Evolutionary conservation across 83 land plant species (phyloP).

Genomic region (Thuja plicata): DNA sequence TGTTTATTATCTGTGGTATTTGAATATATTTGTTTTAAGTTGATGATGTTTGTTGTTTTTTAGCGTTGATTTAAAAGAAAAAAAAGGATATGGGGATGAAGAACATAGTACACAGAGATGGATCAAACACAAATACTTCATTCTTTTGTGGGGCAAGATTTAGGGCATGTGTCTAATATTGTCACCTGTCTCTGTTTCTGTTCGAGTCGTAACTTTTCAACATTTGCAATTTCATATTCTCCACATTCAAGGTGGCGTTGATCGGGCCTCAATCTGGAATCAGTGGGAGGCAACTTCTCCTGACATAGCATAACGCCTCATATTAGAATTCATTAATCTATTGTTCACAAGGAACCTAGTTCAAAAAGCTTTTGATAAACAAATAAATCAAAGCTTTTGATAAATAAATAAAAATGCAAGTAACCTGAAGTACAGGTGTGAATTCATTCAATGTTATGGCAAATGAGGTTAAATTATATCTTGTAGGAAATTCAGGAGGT

Average conservation of each 20-base stretch:
- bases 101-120: neutral
- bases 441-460: constrained; percentile 66
- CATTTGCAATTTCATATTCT: constrained; percentile 65
- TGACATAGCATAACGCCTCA: neutral
- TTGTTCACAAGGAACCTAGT: neutral
- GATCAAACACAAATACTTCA: neutral
- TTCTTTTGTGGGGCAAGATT: neutral
- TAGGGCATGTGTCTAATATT: neutral
- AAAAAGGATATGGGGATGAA: neutral
- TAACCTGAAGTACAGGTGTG: constrained; percentile 52
- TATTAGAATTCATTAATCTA: neutral
- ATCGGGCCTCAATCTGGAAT: constrained; percentile 69
- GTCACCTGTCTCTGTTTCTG: constrained; percentile 60
- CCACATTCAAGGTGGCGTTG: constrained; percentile 65
- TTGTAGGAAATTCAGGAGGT: constrained; percentile 53
- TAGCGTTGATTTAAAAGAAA: neutral
- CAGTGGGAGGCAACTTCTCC: constrained; percentile 77
- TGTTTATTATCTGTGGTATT: neutral
- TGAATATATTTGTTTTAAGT: neutral
- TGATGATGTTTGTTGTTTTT: neutral
- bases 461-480: constrained; percentile 62
- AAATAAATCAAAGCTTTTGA: neutral
- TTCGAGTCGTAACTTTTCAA: constrained; percentile 60
- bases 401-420: neutral
- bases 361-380: constrained; percentile 7